Evolutionary conservation across 192 early-diverging fungal genomes (phyloP).

Genomic region (Dispira parvispora): DNA sequence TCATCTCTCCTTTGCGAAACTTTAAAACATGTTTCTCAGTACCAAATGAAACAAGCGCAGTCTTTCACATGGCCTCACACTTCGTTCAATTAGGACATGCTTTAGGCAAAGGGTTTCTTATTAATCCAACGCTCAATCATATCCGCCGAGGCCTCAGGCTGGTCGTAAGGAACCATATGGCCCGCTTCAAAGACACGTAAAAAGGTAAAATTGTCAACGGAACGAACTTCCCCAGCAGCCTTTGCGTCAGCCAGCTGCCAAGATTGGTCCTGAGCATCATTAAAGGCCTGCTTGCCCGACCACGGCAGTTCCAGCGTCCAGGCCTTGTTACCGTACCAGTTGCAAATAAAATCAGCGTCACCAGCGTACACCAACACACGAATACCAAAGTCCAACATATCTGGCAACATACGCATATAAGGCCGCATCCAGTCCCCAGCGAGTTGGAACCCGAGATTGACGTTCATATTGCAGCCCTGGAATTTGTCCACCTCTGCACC

Average conservation of each 20-base stretch:
- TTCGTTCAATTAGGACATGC: no score
- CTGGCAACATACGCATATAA: slow-evolving; percentile 43
- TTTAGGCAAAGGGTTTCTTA: no score
- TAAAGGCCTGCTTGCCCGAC: slow-evolving; percentile 56
- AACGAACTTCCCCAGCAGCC: slow-evolving; percentile 49
- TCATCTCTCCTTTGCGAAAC: no score
- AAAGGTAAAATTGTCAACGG: slow-evolving; percentile 59
- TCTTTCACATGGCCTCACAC: no score
- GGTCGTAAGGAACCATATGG: slow-evolving; percentile 90
- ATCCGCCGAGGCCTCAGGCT: slow-evolving; percentile 61
- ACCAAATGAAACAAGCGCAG: no score
- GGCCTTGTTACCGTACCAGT: slow-evolving; percentile 78
- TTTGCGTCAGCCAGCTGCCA: slow-evolving; percentile 54
- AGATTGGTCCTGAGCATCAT: slow-evolving; percentile 38
- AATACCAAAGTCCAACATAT: slow-evolving; percentile 61
- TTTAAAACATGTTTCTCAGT: no score
- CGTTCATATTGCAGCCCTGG: slow-evolving; percentile 67
- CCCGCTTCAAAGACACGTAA: slow-evolving; percentile 75
- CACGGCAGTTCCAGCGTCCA: slow-evolving; percentile 78
- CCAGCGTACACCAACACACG: slow-evolving; percentile 82
- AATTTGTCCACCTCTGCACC: slow-evolving; percentile 57
- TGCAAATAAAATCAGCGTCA: slow-evolving; percentile 89
- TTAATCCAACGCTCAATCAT: slow-evolving; percentile 76
- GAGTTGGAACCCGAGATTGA: slow-evolving; percentile 62
- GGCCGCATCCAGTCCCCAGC: slow-evolving; percentile 86